Evolutionary conservation across 2,329 filamentous ascomycete genomes (phyloP), one percentile per base, ranked within the genome.

Genomic region (Ascosphaera aggregata): DNA sequence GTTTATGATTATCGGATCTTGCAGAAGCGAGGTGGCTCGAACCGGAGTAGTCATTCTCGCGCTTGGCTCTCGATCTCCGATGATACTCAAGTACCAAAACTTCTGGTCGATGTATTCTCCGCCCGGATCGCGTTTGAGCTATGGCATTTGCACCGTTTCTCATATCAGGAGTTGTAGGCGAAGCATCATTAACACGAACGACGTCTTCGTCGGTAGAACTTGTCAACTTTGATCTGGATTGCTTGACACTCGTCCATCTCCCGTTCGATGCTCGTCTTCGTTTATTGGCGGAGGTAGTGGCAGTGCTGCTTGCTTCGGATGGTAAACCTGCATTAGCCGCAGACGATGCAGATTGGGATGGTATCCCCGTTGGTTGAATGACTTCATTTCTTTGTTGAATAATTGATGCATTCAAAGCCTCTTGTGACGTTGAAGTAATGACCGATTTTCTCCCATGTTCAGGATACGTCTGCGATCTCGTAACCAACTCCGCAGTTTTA

Each of bases 51-150:
- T 27, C 22, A 13, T 13, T 27, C 22, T 27, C 22, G 22, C 22
- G 22, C 22, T 27, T 27, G 22, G 13, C 13, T 27, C 22, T 27
- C 13, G 13, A 13, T 58, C 51, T 37, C 59, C 57, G 41, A 66
- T 60, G 4, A 42, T 24, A 19, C 69, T 58, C 4, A 27, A 27
- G 67, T 57, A 38, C 76, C 71, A 45, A 76, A 65, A 57, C 73
- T 73, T 44, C 67, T 60, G 42, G 71, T 58, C 36, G 77, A 71
- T 56, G 72, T 27, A 82, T 68, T 42, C 75, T 71, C 43, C 80
- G 69, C 30, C 80, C 80, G 16, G 77, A 85, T 51, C 81, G 80
- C 8, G 79, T 84, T 51, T 69, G 73, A 20, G 72, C 79, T 2
- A 69, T 66, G 15, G 22, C 13, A 27, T 27, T 13, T 7, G 22